Base-by-base conservation (phyloP, 2,329 filamentous ascomycete species). In the Monilinia fructigena region DNA sequence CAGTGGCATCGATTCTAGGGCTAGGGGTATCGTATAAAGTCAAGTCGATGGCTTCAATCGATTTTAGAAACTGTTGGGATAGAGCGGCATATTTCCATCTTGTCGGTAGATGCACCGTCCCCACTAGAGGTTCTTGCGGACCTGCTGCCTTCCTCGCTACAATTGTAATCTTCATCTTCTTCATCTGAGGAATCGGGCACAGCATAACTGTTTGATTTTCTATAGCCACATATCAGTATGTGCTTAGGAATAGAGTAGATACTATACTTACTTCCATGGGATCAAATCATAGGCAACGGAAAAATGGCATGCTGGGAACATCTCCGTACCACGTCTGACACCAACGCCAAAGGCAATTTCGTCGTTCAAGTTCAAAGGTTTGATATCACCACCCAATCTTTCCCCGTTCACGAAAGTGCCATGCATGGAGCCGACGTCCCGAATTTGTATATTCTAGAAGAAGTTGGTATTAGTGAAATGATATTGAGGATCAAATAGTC, bases 361-460 rank as follows among this genome's bases (percentile, higher is more conserved):
- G 60, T 79, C 78, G 23, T 78, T 76, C 63, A 78, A 70, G 3
- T 75, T 76, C 14, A 79, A 62, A 4, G 72, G 59, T n/a, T 70
- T 73, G 38, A 72, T 70, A 40, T 72, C 66, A 14, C 67, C 70
- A n/a, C 68, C 66, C 35, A 86, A 73, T 50, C 77, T 79, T 50
- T 69, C 71, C 47, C 79, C 79, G 70, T 87, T 85, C 59, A 88
- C 69, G 67, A 76, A 81, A 23, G 86, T 89, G 40, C 86, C 86
- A 73, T 89, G 86, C 81, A 87, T 86, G 11, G 86, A 88, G 45
- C 80, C 81, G 23, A 78, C 77, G 72, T 89, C 86, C 67, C 76
- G 78, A 68, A 89, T 78, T 62, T 78, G 81, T 55, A 86, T 75
- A 56, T 72, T 79, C 74, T 70, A 62, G 16, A 64, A 48, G 4